phyloP scores from a whole-genome alignment of 495 filamentous ascomycete genomes.

The Hypoxylon crocopeplum region DNA sequence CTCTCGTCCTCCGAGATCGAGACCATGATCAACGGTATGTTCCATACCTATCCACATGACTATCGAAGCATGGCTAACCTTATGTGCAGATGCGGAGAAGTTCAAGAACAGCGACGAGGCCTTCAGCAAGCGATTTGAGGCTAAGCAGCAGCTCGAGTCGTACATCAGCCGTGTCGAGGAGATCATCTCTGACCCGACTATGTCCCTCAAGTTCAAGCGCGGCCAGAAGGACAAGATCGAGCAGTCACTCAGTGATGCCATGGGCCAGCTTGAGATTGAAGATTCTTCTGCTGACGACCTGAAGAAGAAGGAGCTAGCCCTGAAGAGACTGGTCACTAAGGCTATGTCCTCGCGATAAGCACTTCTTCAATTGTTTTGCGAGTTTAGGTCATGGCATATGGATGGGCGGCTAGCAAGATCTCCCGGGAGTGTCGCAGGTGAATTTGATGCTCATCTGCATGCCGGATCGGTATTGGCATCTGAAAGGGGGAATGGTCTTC shows the following conservation, averaged over 20 bases:
- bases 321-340: conserved; percentile 98
- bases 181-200: conserved; percentile 94
- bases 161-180: conserved; percentile 99
- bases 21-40: conserved; percentile 89
- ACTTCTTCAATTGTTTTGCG: conserved; percentile 33
- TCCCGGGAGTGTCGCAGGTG: conserved; percentile 32
- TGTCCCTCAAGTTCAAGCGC: conserved; percentile 97
- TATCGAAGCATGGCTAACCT: conserved; percentile 22
- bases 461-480: conserved; percentile 34
- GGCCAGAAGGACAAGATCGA: conserved; percentile 99
- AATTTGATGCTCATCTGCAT: conserved; percentile 26
- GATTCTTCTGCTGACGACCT: conserved; percentile 90
- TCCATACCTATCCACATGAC: not conserved
- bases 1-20: conserved; percentile 95
- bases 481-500: conserved; percentile 42
- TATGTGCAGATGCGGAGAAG: conserved; percentile 81
- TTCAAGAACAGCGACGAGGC: conserved; percentile 98
- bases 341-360: conserved; percentile 88
- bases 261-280: conserved; percentile 57
- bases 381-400: conserved; percentile 43
- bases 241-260: conserved; percentile 68
- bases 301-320: conserved; percentile 99
- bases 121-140: conserved; percentile 99
- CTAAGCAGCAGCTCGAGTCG: conserved; percentile 96
- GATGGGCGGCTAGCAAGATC: conserved; percentile 41